phyloP scores from a whole-genome alignment of 345 rosid genomes.

The Syzygium aqueum region DNA sequence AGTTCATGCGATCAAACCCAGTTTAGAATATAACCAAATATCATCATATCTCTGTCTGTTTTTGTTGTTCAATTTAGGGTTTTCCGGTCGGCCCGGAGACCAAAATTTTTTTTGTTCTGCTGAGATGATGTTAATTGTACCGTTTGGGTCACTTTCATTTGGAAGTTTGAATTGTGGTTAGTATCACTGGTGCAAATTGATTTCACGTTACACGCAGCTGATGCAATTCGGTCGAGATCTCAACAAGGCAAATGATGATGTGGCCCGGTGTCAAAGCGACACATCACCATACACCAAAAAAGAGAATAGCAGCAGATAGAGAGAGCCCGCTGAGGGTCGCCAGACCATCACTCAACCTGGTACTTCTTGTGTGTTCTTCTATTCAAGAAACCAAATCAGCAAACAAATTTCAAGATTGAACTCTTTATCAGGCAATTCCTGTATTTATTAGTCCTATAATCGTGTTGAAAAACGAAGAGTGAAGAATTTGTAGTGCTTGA shows the following conservation, averaged over 20 bases:
- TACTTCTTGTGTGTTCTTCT: background rate
- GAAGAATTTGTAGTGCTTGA: background rate
- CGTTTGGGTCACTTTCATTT: background rate
- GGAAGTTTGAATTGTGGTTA: background rate
- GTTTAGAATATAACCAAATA: background rate
- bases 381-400: background rate
- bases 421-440: background rate
- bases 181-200: background rate
- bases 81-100: background rate
- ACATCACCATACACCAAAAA: background rate
- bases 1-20: background rate
- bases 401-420: background rate
- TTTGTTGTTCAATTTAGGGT: background rate
- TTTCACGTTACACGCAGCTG: background rate
- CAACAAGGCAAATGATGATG: background rate
- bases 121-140: background rate
- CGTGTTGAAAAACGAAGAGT: background rate
- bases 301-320: background rate
- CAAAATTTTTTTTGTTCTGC: background rate
- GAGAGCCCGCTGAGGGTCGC: background rate
- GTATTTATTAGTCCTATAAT: background rate
- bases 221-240: background rate
- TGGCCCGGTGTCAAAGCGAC: background rate
- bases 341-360: background rate
- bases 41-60: background rate